These are phyloP conservation scores for Candolleomyces efflorescens DNA, from an alignment of 768 basidiomycete genomes.

Conservation along the genomic window DNA sequence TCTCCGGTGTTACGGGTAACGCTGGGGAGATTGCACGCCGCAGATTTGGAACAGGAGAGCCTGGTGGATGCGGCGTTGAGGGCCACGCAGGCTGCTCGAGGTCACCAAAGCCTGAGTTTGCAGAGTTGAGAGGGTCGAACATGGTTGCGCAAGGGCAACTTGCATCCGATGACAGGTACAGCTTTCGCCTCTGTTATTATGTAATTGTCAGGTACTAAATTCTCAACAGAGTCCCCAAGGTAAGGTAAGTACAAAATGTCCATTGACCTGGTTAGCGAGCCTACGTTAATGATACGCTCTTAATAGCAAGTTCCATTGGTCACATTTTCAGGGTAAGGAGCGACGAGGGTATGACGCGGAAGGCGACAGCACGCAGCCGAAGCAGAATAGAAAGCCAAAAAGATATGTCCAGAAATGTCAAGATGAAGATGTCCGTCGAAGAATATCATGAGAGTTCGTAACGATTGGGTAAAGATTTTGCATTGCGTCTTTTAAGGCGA, in stretches of 20 bases:
- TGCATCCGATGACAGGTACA: background rate
- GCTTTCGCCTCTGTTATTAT: background rate
- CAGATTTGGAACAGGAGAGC: slow-evolving; percentile 69
- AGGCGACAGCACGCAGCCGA: background rate
- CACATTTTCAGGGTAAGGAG: background rate
- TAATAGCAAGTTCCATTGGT: too few relatives aligned
- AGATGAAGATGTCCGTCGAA: background rate
- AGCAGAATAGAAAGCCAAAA: background rate
- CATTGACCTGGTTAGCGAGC: too few relatives aligned
- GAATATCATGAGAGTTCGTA: slow-evolving; percentile 3
- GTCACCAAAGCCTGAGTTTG: slow-evolving; percentile 50
- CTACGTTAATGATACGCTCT: too few relatives aligned
- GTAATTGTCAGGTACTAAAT: background rate
- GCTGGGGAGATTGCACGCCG: slow-evolving; percentile 55
- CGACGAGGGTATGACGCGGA: background rate
- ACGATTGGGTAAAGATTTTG: background rate
- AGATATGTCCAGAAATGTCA: background rate
- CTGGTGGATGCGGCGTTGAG: slow-evolving; percentile 70
- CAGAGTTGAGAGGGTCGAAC: slow-evolving; percentile 71
- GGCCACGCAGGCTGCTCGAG: slow-evolving; percentile 64
- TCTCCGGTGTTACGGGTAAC: slow-evolving; percentile 43
- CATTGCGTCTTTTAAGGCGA: slow-evolving; percentile 19
- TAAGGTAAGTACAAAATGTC: too few relatives aligned
- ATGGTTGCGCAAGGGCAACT: slow-evolving; percentile 25
- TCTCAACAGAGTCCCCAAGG: background rate